These are phyloP conservation scores for Pichia sp. DNA, from an alignment of 1,139 yeast species.

Conservation along the genomic window DNA sequence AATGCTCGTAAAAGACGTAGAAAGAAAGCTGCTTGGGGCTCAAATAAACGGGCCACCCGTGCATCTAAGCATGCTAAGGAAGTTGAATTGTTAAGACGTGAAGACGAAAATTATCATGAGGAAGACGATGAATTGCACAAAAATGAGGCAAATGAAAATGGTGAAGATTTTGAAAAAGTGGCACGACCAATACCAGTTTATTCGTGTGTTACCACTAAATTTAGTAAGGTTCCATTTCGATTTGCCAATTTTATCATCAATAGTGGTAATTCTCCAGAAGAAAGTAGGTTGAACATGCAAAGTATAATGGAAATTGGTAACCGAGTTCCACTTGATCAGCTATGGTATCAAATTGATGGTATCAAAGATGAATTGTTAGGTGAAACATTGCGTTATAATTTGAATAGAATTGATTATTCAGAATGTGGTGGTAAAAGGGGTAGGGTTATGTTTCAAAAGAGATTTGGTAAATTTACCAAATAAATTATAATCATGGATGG, in stretches of 20 bases:
- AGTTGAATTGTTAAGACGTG: conserved; percentile 21
- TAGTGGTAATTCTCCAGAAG: conserved; percentile 54
- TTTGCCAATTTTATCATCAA: conserved; percentile 64
- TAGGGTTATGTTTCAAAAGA: conserved; percentile 21
- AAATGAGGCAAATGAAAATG: neutral
- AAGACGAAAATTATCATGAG: conserved; percentile 18
- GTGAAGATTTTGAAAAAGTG: conserved; percentile 12
- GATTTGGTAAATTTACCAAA: conserved; percentile 7
- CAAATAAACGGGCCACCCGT: conserved; percentile 24
- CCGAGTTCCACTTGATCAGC: conserved; percentile 53
- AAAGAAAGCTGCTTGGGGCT: conserved; percentile 24
- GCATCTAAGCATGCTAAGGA: conserved; percentile 21
- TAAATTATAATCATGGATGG: neutral
- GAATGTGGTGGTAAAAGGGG: conserved; percentile 30
- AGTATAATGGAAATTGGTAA: conserved; percentile 54
- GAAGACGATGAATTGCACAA: conserved; percentile 15
- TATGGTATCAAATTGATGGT: conserved; percentile 87
- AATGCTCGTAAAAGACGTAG: conserved; percentile 23
- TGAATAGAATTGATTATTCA: conserved; percentile 30
- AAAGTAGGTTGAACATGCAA: conserved; percentile 58
- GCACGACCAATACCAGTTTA: conserved; percentile 39
- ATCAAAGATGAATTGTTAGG: conserved; percentile 58
- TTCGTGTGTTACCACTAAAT: conserved; percentile 59
- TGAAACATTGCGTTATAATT: conserved; percentile 39
- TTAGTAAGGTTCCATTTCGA: conserved; percentile 59